phyloP scores from a whole-genome alignment of 2,329 filamentous ascomycete genomes.

The Microdochium nivale region DNA sequence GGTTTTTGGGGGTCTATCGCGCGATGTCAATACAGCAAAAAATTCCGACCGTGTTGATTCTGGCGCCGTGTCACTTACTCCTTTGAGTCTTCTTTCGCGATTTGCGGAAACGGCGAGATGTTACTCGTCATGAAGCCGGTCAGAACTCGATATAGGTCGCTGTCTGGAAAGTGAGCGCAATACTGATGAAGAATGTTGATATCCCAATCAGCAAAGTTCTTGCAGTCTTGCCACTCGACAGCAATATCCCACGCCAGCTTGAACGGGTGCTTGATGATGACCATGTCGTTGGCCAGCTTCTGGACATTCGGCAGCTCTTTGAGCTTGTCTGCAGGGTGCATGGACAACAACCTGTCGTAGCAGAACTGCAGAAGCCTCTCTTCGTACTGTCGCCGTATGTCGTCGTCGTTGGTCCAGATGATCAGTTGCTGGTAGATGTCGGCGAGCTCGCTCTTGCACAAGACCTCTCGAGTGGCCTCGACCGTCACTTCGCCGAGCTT shows the following conservation, averaged over 20 bases:
- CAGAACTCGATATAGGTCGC: slow-evolving; percentile 73
- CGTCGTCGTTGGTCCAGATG: slow-evolving; percentile 85
- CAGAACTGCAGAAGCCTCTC: slow-evolving; percentile 80
- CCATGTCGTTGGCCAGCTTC: slow-evolving; percentile 81
- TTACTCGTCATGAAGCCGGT: slow-evolving; percentile 75
- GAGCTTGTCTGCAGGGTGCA: slow-evolving; percentile 57
- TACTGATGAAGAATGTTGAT: slow-evolving; percentile 71
- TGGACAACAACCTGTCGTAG: slow-evolving; percentile 66
- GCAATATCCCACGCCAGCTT: slow-evolving; percentile 84
- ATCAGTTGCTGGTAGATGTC: slow-evolving; percentile 74
- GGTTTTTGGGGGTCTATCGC: slow-evolving; percentile 5
- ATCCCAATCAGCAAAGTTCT: slow-evolving; percentile 69
- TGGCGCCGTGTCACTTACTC: background rate
- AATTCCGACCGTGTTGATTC: background rate
- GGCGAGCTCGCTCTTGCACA: slow-evolving; percentile 67
- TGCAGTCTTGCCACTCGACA: slow-evolving; percentile 79
- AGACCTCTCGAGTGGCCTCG: slow-evolving; percentile 83
- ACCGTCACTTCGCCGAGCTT: slow-evolving; percentile 73
- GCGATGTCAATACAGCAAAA: too few species aligned
- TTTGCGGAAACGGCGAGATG: slow-evolving; percentile 68
- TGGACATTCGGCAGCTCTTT: slow-evolving; percentile 64
- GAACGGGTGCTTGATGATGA: slow-evolving; percentile 89
- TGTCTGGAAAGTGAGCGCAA: slow-evolving; percentile 73
- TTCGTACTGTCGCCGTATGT: slow-evolving; percentile 73
- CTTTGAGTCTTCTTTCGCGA: slow-evolving; percentile 10